Evolutionary conservation across 2,329 filamentous ascomycete species (phyloP), one percentile per base, ranked within the genome.

Genomic region (Talaromyces albobiverticillius): DNA sequence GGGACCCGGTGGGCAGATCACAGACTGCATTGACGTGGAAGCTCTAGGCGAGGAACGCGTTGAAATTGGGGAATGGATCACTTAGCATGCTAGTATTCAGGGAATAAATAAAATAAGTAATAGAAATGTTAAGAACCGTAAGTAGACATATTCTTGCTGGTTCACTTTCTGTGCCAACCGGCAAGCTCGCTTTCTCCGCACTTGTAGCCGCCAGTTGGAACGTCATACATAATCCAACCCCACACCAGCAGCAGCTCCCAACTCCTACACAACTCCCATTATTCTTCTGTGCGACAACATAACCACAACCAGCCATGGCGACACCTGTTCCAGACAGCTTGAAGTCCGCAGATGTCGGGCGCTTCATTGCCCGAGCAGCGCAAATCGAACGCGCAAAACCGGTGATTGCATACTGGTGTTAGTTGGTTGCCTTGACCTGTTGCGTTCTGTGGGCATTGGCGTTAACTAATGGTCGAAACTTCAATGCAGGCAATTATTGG

Each of bases 381-480:
- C 93, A 99, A 76, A 82, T 99, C 46, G 88, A 93, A 69, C 82
- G 82, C 56, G 83, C 86, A 66, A 94, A 93, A 72, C 94, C 94
- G 8, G 89, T 94, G 56, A 82, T 97, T 62, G 82, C 92, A 59
- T 99, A 97, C 72, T 97, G 93, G 91, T 94, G 93, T 95, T 81
- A 67, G 87, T 81, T 38, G 13, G 42, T 36, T 14, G 29, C 23
- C 4, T 26, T 31, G 18, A n/a, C 16, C 5, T 32, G 36, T 11
- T 10, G 20, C 20, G 20, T 46, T 16, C 6, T 4, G n/a, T 10
- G 16, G 9, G n/a, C 20, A 6, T 13, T 22, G n/a, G n/a, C n/a
- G n/a, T 26, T 2, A 50, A 16, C 48, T 26, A 38, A 41, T 34
- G 31, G 18, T 23, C 18, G 23, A 8, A 13, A 8, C 5, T 40